Conservation (phyloP, 495 filamentous ascomycete genomes). For the Daldinia loculata region DNA sequence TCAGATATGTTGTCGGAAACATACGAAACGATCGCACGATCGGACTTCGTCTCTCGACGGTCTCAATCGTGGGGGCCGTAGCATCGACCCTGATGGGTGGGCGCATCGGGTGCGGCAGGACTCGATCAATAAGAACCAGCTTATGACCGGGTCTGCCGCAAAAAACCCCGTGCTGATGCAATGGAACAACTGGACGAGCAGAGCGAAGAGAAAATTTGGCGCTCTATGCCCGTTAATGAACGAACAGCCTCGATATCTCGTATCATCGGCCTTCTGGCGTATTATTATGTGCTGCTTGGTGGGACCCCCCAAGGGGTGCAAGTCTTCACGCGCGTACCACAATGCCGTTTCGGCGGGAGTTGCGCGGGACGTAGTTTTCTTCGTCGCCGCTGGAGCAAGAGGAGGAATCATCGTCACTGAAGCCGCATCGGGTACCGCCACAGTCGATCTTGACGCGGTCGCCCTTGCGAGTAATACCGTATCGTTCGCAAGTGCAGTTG, state of each 20-base stretch:
- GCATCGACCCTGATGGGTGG: constrained; percentile 50
- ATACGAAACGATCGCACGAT: constrained; percentile 49
- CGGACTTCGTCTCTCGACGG: constrained; percentile 9
- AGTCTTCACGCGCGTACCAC: constrained; percentile 65
- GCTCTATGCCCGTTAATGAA: constrained; percentile 45
- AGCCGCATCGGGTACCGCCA: constrained; percentile 84
- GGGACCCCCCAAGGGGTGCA: constrained; percentile 44
- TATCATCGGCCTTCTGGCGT: constrained; percentile 45
- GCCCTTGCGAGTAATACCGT: constrained; percentile 92
- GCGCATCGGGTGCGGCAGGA: constrained; percentile 38
- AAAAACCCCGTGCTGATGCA: constrained; percentile 42
- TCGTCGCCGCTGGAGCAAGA: constrained; percentile 59
- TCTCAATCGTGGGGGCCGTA: constrained; percentile 46
- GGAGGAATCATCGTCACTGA: constrained; percentile 69
- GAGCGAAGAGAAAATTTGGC: constrained; percentile 24
- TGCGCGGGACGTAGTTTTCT: constrained; percentile 66
- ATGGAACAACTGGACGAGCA: constrained; percentile 45
- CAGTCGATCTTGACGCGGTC: constrained; percentile 95
- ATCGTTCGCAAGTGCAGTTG: constrained; percentile 88
- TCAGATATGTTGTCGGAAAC: constrained; percentile 39
- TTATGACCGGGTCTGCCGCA: constrained; percentile 33
- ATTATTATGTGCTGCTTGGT: constrained; percentile 40
- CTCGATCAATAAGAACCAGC: constrained; percentile 41
- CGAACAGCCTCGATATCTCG: constrained; percentile 44
- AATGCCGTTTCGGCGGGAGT: constrained; percentile 77